Evolutionary conservation across 371 early-diverging fungal species (phyloP), one percentile per base, ranked within the genome.

Genomic region (Mucor mucedo): DNA sequence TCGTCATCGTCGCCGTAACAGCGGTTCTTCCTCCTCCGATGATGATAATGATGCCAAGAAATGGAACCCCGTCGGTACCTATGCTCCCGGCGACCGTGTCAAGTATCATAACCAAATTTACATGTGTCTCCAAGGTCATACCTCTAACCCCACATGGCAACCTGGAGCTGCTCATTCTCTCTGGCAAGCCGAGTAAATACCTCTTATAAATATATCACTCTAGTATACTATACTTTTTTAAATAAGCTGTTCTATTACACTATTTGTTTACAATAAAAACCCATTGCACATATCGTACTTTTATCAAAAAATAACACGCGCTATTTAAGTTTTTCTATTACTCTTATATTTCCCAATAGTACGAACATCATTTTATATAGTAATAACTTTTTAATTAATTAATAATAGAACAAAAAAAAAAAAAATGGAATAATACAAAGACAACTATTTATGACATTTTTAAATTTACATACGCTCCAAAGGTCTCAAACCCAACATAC

Each of bases 401-500:
- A 21, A 0, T 21, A 21, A 21, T 21, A 21, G 21, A 21, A 21
- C 21, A 21, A 42, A 42, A 42, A n/a, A 42, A n/a, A 42, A 55
- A 55, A 41, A 57, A 33, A 47, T 47, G 40, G 44, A 41, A 33
- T 57, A 45, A 44, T 56, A 39, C 35, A 35, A 3, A 35, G 35
- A 35, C 35, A 35, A 8, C 35, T 35, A 35, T 35, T 35, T 35
- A 35, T 35, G 35, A 35, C 35, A 21, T 21, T 21, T 21, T 35
- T 47, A 62, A 62, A 62, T 68, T 77, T 83, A 97, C 98, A 97
- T 97, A 62, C 91, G 84, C 64, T 93, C 89, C 35, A 96, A 73
- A 38, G 96, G 95, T 29, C 73, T 76, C 52, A 93, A 70, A 42
- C 95, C 95, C 50, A 97, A 75, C 38, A 95, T 66, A 52, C 82